Evolutionary conservation across 352 stramenopile genomes (phyloP).

Genomic region (Pythium rishiriense): DNA sequence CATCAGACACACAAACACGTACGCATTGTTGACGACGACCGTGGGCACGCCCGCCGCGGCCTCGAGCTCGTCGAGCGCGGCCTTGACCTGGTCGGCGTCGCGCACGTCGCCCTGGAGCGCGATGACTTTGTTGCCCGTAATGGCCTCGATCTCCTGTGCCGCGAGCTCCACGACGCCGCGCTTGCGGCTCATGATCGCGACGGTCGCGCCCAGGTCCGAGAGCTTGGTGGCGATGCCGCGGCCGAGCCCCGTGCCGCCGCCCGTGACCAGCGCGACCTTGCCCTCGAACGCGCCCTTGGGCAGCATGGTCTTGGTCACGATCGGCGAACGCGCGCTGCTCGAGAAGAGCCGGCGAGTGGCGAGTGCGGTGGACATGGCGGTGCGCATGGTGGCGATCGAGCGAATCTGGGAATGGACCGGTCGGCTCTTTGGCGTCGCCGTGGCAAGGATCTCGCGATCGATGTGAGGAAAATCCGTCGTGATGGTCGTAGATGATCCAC

Average conservation of each 20-base stretch:
- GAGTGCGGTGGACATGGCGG: no score
- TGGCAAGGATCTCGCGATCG: slow-evolving; percentile 6
- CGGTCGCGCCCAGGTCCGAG: slow-evolving; percentile 90
- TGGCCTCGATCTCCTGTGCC: slow-evolving; percentile 71
- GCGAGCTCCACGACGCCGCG: slow-evolving; percentile 87
- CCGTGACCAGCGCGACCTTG: slow-evolving; percentile 93
- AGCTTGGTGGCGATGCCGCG: slow-evolving; percentile 94
- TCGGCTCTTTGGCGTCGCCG: not conserved
- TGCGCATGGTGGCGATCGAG: slow-evolving; percentile 10
- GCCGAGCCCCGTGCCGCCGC: slow-evolving; percentile 93
- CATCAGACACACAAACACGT: slow-evolving; percentile 24
- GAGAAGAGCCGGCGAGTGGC: slow-evolving; percentile 20
- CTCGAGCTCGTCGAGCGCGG: slow-evolving; percentile 79
- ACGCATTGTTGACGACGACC: slow-evolving; percentile 82
- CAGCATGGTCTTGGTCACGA: slow-evolving; percentile 66
- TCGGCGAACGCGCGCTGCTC: slow-evolving; percentile 25
- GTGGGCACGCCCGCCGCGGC: slow-evolving; percentile 62
- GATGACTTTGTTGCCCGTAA: slow-evolving; percentile 65
- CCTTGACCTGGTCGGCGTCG: slow-evolving; percentile 84
- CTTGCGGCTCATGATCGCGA: slow-evolving; percentile 95
- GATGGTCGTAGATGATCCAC: not conserved
- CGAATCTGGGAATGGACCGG: not conserved
- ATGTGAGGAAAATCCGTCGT: slow-evolving; percentile 15
- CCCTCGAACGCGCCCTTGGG: slow-evolving; percentile 62
- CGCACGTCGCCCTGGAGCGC: slow-evolving; percentile 87